Evolutionary conservation across 352 stramenopile species (phyloP), one percentile per base, ranked within the genome.

Genomic region (Phytopythium ostracodes): DNA sequence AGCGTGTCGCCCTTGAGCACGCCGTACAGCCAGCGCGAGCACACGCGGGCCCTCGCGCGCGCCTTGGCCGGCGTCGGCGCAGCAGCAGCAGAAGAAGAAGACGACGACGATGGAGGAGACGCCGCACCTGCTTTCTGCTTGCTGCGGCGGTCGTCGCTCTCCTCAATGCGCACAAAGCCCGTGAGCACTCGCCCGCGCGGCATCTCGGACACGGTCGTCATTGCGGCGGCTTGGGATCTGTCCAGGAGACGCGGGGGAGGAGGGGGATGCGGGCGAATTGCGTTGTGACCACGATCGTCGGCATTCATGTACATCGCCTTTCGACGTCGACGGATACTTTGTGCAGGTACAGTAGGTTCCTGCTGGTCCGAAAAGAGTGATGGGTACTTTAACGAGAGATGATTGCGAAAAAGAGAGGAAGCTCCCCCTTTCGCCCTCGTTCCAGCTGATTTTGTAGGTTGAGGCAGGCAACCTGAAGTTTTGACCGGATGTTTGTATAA

Each of bases 11-110:
- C 67, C 20, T 69, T 66, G 49, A 86, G 62, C 38, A 82, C 75
- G 60, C 70, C 75, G 64, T 84, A 86, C 62, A 84, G 77, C 77
- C 77, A 86, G 55, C 77, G 75, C 15, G 76, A 83, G 52, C 72
- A 81, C 4, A 73, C 74, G n/a, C 80, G 73, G 17, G 63, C 69
- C 25, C 69, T 70, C 27, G 65, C 60, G 42, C 68, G 72, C 10
- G 68, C 63, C 52, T 71, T 68, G 50, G 68, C 72, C 31, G 71
- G 60, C 14, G 63, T 61, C 25, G 64, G 68, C 25, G 64, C 61
- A 9, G 72, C 60, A 11, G 68, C 66, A 47, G 25, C 31, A 20
- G 38, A 22, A 20, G 12, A 58, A 71, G 38, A 20, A 8, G 38
- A n/a, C 1, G 66, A 53, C 14, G 68, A 70, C 4, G 63, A 62